These are phyloP conservation scores for Kodamaea alishanica DNA, from an alignment of 1,139 yeast species.

Conservation along the genomic window DNA sequence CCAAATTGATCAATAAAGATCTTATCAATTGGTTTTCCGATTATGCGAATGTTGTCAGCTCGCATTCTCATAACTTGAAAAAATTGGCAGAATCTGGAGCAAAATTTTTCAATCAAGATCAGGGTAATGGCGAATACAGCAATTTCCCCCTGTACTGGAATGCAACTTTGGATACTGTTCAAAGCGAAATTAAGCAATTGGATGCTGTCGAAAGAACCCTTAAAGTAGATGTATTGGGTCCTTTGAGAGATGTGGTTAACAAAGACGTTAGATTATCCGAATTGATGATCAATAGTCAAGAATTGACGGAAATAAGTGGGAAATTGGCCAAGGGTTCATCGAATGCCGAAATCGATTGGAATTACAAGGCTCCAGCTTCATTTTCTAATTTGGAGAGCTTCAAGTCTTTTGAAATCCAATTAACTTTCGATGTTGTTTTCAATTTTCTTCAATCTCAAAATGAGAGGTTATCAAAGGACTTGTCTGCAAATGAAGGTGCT, in stretches of 20 bases:
- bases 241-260: slow-evolving; percentile 49
- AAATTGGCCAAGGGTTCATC: slow-evolving; percentile 17
- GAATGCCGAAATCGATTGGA: slow-evolving; percentile 57
- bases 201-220: slow-evolving; percentile 50
- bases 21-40: slow-evolving; percentile 16
- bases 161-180: slow-evolving; percentile 49
- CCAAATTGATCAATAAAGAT: slow-evolving; percentile 13
- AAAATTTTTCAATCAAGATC: slow-evolving; percentile 10
- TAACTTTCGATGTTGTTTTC: slow-evolving; percentile 65
- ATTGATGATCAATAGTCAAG: slow-evolving; percentile 39
- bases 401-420: slow-evolving; percentile 63
- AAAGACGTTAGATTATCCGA: slow-evolving; percentile 51
- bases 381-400: slow-evolving; percentile 74
- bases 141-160: slow-evolving; percentile 56
- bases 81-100: slow-evolving; percentile 14
- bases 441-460: slow-evolving; percentile 64
- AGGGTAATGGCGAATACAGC: slow-evolving; percentile 44
- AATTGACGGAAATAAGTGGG: slow-evolving; percentile 34
- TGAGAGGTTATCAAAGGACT: slow-evolving; percentile 42
- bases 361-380: slow-evolving; percentile 70
- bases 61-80: slow-evolving; percentile 13
- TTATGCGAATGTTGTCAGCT: slow-evolving; percentile 12
- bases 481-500: slow-evolving; percentile 59
- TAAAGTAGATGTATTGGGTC: slow-evolving; percentile 54
- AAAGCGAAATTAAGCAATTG: slow-evolving; percentile 50